These are phyloP conservation scores for Globisporangium takayamanum DNA, from an alignment of 352 stramenopile species.

Conservation along the genomic window DNA sequence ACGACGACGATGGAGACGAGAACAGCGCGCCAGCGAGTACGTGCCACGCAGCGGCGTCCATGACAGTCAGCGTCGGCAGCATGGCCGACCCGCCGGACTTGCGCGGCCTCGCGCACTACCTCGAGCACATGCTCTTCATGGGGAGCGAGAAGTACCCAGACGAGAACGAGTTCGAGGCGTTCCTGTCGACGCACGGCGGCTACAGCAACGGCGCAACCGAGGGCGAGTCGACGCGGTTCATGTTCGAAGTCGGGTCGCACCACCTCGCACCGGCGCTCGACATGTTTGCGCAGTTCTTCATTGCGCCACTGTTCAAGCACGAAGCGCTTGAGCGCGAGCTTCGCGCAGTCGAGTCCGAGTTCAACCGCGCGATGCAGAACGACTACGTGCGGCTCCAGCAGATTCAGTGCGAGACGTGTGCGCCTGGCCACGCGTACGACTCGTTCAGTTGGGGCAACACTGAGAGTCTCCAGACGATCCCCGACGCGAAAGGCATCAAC, in stretches of 20 bases:
- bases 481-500: slow-evolving; percentile 30
- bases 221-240: slow-evolving; percentile 85
- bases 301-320: slow-evolving; percentile 68
- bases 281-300: slow-evolving; percentile 92
- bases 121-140: slow-evolving; percentile 94
- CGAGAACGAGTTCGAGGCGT: slow-evolving; percentile 89
- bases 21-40: slow-evolving; percentile 11
- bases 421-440: slow-evolving; percentile 46
- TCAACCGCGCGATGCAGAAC: slow-evolving; percentile 57
- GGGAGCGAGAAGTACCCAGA: slow-evolving; percentile 86
- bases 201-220: slow-evolving; percentile 90
- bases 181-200: slow-evolving; percentile 81
- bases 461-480: slow-evolving; percentile 38
- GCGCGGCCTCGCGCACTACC: slow-evolving; percentile 70
- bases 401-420: slow-evolving; percentile 56
- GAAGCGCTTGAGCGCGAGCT: slow-evolving; percentile 78
- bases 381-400: slow-evolving; percentile 62
- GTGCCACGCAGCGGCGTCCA: slow-evolving; percentile 37
- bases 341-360: slow-evolving; percentile 81
- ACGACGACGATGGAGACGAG: slow-evolving; percentile 9
- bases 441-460: slow-evolving; percentile 81
- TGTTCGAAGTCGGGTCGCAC: slow-evolving; percentile 77
- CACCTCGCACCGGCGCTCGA: slow-evolving; percentile 61
- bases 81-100: slow-evolving; percentile 50
- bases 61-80: slow-evolving; percentile 54